Conservation (phyloP, 1,284 basidiomycete species). For the Moesziomyces antarcticus region DNA sequence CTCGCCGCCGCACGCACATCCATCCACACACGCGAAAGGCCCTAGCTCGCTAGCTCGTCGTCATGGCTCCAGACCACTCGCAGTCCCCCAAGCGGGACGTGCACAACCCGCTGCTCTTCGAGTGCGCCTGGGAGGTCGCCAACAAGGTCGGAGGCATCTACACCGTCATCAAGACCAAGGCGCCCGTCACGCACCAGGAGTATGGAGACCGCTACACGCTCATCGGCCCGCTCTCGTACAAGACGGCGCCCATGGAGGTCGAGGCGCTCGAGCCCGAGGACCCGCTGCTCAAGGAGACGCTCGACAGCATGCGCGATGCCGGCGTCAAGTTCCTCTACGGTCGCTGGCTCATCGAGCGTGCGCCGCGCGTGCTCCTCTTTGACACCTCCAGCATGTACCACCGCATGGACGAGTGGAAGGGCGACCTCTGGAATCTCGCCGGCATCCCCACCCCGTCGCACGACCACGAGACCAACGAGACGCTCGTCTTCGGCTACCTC, state of each 20-base stretch:
- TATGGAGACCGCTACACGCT: constrained; percentile 81
- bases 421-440: constrained; percentile 95
- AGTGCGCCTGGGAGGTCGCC: constrained; percentile 65
- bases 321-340: constrained; percentile 96
- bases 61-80: constrained; percentile 17
- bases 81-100: constrained; percentile 53
- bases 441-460: constrained; percentile 95
- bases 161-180: constrained; percentile 99
- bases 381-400: constrained; percentile 90
- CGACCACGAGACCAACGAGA: constrained; percentile 97
- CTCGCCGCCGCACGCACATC: neutral
- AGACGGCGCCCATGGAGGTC: constrained; percentile 98
- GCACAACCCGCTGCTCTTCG: constrained; percentile 62
- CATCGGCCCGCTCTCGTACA: constrained; percentile 94
- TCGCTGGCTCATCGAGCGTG: constrained; percentile 96
- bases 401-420: constrained; percentile 96
- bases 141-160: constrained; percentile 91
- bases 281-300: constrained; percentile 51
- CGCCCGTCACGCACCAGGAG: constrained; percentile 88
- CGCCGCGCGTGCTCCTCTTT: constrained; percentile 91
- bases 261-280: constrained; percentile 83
- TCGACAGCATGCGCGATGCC: constrained; percentile 70
- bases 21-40: neutral
- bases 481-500: constrained; percentile 98
- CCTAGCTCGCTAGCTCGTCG: constrained; percentile 7